These are phyloP conservation scores for Acanthamoeba lenticulata DNA, from an alignment of 208 protist species.

Conservation along the genomic window DNA sequence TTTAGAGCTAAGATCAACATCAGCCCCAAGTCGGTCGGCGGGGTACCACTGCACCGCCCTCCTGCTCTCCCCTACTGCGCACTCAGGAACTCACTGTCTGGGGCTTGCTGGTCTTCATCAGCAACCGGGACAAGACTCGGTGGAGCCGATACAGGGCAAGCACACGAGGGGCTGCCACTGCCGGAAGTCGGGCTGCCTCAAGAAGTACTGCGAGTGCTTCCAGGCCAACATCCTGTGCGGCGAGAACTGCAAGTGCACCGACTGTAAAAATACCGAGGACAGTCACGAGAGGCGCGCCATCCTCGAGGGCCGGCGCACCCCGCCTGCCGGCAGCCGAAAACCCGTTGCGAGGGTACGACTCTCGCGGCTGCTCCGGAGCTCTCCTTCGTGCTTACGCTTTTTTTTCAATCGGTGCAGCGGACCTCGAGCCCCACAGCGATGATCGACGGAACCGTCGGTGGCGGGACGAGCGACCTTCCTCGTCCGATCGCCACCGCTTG, in stretches of 20 bases:
- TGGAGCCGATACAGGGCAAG: conserved; percentile 66
- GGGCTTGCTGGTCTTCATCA: not conserved
- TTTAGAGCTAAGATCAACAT: conserved; percentile 79
- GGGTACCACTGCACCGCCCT: not conserved
- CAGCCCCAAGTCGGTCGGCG: not conserved
- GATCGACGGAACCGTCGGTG: not conserved
- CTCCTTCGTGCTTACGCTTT: not conserved
- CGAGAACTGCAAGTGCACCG: conserved; percentile 83
- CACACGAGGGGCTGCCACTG: conserved; percentile 84
- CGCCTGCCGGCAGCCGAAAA: conserved; percentile 30
- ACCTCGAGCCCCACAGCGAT: not conserved
- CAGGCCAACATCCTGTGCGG: conserved; percentile 81
- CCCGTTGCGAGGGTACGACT: not conserved
- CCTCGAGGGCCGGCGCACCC: conserved; percentile 55
- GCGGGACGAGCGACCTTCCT: not conserved
- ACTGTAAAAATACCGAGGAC: conserved; percentile 78
- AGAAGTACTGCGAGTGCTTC: conserved; percentile 87
- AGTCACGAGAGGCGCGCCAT: conserved; percentile 51
- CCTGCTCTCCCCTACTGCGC: not conserved
- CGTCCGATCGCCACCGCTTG: not conserved
- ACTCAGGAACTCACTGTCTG: not conserved
- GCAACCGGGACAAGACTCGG: not conserved
- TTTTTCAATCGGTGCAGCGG: not conserved
- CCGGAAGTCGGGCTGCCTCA: conserved; percentile 81
- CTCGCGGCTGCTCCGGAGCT: not conserved